phyloP scores from a whole-genome alignment of 768 basidiomycete genomes.

The Leucocoprinus leucothites region DNA sequence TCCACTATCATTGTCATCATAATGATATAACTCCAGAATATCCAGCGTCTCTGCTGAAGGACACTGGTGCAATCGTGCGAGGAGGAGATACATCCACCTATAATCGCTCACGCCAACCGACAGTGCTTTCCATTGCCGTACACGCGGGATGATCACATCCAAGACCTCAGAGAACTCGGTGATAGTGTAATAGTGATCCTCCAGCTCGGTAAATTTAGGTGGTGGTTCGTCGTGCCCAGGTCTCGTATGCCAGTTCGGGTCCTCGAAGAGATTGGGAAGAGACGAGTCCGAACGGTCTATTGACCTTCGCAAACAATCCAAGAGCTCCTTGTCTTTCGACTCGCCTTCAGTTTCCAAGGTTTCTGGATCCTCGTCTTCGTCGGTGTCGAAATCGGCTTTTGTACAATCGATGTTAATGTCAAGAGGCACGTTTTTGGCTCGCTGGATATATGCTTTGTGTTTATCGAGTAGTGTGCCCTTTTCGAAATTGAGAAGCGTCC shows the following conservation, averaged over 20 bases:
- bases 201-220: conserved; percentile 9
- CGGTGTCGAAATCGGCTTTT: conserved; percentile 26
- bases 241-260: conserved; percentile 1
- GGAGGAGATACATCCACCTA: conserved; percentile 41
- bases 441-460: conserved; percentile 43
- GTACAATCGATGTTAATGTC: conserved; percentile 49
- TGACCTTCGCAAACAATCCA: conserved; percentile 11
- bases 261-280: background rate
- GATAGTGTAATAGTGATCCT: conserved; percentile 25
- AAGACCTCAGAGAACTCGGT: conserved; percentile 33
- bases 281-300: conserved; percentile 12
- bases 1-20: conserved; percentile 40
- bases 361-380: conserved; percentile 3
- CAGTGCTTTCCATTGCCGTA: conserved; percentile 50
- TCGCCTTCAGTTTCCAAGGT: conserved; percentile 15
- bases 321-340: conserved; percentile 16
- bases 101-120: conserved; percentile 45
- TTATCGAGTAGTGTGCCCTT: conserved; percentile 40
- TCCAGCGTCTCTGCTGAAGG: conserved; percentile 53
- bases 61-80: conserved; percentile 39
- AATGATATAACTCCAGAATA: conserved; percentile 51
- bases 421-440: conserved; percentile 53
- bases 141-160: conserved; percentile 47
- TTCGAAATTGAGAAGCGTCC: conserved; percentile 46
- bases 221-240: conserved; percentile 7